Evolutionary conservation across 345 rosid genomes (phyloP).

Genomic region (Arabis hirsuta): DNA sequence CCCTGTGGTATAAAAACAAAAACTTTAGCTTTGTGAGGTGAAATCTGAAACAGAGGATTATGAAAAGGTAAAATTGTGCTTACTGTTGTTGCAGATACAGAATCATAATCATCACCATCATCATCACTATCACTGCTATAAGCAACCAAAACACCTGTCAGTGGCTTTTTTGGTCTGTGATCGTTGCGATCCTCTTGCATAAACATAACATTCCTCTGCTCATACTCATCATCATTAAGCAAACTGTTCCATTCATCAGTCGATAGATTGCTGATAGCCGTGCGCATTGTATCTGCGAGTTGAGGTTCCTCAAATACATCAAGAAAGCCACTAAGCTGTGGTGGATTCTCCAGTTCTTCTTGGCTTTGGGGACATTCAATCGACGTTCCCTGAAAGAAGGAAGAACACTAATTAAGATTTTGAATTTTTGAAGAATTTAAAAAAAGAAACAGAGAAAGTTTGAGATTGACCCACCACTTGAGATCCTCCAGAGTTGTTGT

Average conservation of each 20-base stretch:
- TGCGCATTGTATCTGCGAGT: background rate
- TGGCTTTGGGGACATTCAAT: background rate
- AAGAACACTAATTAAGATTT: background rate
- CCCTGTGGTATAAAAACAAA: constrained; percentile 6
- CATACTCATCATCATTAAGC: background rate
- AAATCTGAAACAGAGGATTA: background rate
- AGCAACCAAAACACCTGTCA: constrained; percentile 13
- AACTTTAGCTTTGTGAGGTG: background rate
- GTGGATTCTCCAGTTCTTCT: background rate
- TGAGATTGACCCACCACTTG: constrained; percentile 30
- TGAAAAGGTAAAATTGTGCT: background rate
- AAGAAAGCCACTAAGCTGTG: background rate
- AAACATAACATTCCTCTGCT: background rate
- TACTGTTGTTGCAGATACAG: constrained; percentile 20
- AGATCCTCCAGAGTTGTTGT: constrained; percentile 10
- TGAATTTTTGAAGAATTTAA: too few relatives aligned
- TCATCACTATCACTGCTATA: constrained; percentile 34
- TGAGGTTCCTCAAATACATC: background rate
- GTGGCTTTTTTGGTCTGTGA: constrained; percentile 24
- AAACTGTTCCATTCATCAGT: background rate
- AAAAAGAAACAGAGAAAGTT: background rate
- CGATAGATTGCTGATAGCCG: background rate
- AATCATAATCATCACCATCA: constrained; percentile 26
- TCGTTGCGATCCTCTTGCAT: constrained; percentile 24
- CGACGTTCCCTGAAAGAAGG: background rate